These are phyloP conservation scores for Mycena olivaceomarginata DNA, from an alignment of 768 basidiomycete genomes.

Conservation along the genomic window DNA sequence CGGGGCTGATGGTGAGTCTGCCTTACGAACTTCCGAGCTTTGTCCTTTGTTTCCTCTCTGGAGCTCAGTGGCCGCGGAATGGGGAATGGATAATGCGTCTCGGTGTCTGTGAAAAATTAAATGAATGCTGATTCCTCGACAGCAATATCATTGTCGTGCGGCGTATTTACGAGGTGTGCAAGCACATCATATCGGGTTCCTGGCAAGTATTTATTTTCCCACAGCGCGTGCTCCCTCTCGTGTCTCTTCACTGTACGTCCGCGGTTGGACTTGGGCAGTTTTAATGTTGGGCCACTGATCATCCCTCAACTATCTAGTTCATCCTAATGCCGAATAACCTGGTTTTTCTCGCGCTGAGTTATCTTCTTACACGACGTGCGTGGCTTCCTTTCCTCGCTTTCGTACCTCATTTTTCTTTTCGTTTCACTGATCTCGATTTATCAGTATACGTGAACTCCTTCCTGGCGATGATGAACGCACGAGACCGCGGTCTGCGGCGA, in stretches of 20 bases:
- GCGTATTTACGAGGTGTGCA: slow-evolving; percentile 60
- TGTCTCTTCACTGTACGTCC: slow-evolving; percentile 63
- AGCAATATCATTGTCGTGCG: slow-evolving; percentile 58
- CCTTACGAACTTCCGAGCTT: too few species aligned
- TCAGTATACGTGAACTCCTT: slow-evolving; percentile 71
- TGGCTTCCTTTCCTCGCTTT: neutral
- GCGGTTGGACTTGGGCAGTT: neutral
- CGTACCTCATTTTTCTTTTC: neutral
- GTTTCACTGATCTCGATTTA: neutral
- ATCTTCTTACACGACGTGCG: slow-evolving; percentile 67
- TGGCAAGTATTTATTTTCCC: neutral
- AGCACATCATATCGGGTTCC: neutral
- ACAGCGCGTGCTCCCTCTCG: slow-evolving; percentile 66
- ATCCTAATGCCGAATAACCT: slow-evolving; percentile 66
- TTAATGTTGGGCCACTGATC: too few species aligned
- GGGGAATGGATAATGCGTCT: too few species aligned
- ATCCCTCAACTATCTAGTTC: slow-evolving; percentile 52
- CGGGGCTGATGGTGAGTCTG: slow-evolving; percentile 51
- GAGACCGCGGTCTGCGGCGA: slow-evolving; percentile 12
- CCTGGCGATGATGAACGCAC: slow-evolving; percentile 50
- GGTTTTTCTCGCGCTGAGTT: slow-evolving; percentile 64
- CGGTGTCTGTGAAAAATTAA: too few species aligned
- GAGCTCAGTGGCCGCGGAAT: too few species aligned
- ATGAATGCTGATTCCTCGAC: slow-evolving; percentile 23
- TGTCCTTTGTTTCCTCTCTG: neutral